Evolutionary conservation across 192 early-diverging fungal species (phyloP).

Genomic region (Mortierella antarctica): DNA sequence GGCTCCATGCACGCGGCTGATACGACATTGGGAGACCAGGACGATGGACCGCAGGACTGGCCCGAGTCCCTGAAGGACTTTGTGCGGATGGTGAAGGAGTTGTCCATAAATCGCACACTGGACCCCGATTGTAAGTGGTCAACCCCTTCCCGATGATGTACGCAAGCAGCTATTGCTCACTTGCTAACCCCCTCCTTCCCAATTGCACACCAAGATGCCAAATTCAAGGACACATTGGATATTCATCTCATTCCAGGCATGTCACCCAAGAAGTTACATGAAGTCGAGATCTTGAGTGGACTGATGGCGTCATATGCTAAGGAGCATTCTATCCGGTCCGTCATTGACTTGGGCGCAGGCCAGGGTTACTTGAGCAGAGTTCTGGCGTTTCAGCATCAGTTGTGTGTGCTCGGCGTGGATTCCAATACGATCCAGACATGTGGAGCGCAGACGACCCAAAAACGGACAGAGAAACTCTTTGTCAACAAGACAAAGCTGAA

Average conservation of each 20-base stretch:
- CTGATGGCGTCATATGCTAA: slow-evolving; percentile 67
- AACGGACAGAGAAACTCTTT: slow-evolving; percentile 59
- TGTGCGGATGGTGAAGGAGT: slow-evolving; percentile 34
- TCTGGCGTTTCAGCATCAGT: slow-evolving; percentile 72
- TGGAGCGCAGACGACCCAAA: slow-evolving; percentile 73
- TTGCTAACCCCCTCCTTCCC: not conserved
- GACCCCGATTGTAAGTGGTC: slow-evolving; percentile 38
- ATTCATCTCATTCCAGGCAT: slow-evolving; percentile 75
- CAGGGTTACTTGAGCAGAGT: slow-evolving; percentile 80
- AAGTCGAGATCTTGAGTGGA: slow-evolving; percentile 69
- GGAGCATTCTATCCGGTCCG: slow-evolving; percentile 53
- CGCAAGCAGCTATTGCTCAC: not conserved
- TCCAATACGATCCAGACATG: slow-evolving; percentile 76
- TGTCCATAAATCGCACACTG: slow-evolving; percentile 42
- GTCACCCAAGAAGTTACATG: slow-evolving; percentile 78
- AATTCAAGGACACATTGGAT: slow-evolving; percentile 56
- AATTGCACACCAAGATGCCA: slow-evolving; percentile 19
- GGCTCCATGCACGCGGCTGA: not conserved
- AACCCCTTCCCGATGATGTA: not conserved
- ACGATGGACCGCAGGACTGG: slow-evolving; percentile 48
- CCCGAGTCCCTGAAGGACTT: slow-evolving; percentile 57
- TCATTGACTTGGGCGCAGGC: slow-evolving; percentile 82
- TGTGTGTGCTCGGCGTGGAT: slow-evolving; percentile 77
- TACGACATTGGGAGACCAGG: not conserved
- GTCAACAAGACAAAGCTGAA: slow-evolving; percentile 45